Percentiles rank a stretch among this genome's conserved stretches.
These are phyloP conservation scores for Amphicarpaea edgeworthii DNA, from an alignment of 306 rosid species.

Conservation along the genomic window DNA sequence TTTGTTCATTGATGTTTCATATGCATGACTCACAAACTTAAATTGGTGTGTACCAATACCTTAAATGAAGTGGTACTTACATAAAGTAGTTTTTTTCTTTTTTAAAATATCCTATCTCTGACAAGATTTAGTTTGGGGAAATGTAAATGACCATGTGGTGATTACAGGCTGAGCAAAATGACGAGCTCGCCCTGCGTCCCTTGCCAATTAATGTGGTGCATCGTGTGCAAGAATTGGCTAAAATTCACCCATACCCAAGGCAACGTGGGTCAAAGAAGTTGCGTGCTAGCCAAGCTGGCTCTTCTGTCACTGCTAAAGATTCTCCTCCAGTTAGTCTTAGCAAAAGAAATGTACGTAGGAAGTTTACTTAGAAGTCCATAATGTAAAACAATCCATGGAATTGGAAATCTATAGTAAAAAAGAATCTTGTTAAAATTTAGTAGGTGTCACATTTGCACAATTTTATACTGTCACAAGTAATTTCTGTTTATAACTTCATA, in stretches of 20 bases:
- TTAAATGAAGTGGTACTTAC: background rate
- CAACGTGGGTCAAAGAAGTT: constrained; percentile 63
- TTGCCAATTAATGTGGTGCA: constrained; percentile 68
- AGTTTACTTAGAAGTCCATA: constrained; percentile 48
- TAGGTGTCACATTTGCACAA: constrained; percentile 54
- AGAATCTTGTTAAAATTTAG: constrained; percentile 57
- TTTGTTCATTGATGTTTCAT: background rate
- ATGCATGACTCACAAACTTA: background rate
- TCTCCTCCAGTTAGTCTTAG: constrained; percentile 50
- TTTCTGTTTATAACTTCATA: constrained; percentile 44
- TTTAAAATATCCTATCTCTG: constrained; percentile 5
- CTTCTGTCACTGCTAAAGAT: constrained; percentile 51
- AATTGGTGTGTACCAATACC: background rate
- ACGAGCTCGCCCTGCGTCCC: constrained; percentile 59
- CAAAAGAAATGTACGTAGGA: constrained; percentile 61
- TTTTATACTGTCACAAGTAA: constrained; percentile 33
- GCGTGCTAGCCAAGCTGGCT: constrained; percentile 41
- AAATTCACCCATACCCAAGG: constrained; percentile 88
- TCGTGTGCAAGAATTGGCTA: constrained; percentile 85
- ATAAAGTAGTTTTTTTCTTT: background rate
- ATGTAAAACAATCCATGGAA: constrained; percentile 42
- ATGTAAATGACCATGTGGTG: constrained; percentile 38
- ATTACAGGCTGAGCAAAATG: constrained; percentile 69
- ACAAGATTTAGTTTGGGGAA: constrained; percentile 12
- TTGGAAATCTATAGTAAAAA: constrained; percentile 49